Evolutionary conservation across 2,329 filamentous ascomycete species (phyloP).

Genomic region (Lasiodiplodia hormozganensis): DNA sequence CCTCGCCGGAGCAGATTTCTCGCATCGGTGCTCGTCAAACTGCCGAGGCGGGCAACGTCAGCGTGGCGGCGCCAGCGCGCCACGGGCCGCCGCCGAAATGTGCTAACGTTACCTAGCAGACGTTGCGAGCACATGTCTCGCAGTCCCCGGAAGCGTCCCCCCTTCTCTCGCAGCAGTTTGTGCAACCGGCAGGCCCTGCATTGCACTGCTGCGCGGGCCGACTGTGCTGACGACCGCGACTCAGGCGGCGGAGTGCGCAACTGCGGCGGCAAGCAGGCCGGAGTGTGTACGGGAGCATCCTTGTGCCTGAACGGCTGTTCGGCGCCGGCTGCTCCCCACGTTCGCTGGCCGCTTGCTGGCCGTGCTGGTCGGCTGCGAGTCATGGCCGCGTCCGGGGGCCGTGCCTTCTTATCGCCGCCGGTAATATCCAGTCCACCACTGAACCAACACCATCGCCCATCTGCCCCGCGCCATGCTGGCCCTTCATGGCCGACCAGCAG

Average conservation of each 20-base stretch:
- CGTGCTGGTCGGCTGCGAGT: background rate
- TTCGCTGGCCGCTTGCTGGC: conserved; percentile 3
- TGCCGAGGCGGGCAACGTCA: conserved; percentile 9
- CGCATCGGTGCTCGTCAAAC: background rate
- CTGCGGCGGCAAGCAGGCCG: conserved; percentile 36
- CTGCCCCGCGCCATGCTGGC: conserved; percentile 5
- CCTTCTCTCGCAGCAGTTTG: background rate
- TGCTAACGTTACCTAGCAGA: background rate
- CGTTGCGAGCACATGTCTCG: background rate
- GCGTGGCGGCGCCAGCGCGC: background rate
- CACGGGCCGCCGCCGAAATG: background rate
- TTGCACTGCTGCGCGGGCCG: background rate
- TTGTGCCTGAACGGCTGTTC: conserved; percentile 1
- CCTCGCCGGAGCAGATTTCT: conserved; percentile 2
- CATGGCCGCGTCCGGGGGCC: background rate
- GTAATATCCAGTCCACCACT: background rate
- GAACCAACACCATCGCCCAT: background rate
- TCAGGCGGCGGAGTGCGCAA: conserved; percentile 27
- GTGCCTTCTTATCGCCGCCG: background rate
- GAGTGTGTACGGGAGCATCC: conserved; percentile 26
- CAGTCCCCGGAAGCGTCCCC: background rate
- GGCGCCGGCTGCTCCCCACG: conserved; percentile 10
- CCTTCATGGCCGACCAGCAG: conserved; percentile 17
- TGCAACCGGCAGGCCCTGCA: background rate
- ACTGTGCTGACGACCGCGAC: background rate